phyloP scores from a whole-genome alignment of 768 basidiomycete genomes.

The Calocera viscosa region DNA sequence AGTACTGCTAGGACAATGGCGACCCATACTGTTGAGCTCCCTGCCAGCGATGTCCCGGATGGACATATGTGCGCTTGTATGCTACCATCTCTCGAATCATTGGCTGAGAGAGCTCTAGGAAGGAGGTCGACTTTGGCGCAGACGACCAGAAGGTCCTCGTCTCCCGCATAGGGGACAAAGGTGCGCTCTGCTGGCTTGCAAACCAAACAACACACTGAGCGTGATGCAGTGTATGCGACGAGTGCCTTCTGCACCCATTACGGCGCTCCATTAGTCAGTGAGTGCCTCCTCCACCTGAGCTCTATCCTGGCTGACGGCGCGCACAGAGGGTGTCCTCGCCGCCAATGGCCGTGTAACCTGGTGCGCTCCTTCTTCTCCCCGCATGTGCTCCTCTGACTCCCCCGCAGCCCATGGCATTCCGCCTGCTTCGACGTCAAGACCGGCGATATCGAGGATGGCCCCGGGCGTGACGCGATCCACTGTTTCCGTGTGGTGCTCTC shows the following conservation, averaged over 20 bases:
- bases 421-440: conserved; percentile 82
- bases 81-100: neutral
- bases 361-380: conserved; percentile 6
- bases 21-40: neutral
- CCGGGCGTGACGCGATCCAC: conserved; percentile 67
- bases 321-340: conserved; percentile 54
- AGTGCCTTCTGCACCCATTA: conserved; percentile 85
- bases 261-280: conserved; percentile 65
- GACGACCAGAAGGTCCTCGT: conserved; percentile 61
- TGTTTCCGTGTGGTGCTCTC: conserved; percentile 53
- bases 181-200: conserved; percentile 29
- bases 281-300: conserved; percentile 11
- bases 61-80: conserved; percentile 45
- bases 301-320: neutral
- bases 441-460: conserved; percentile 85
- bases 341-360: conserved; percentile 71
- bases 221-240: conserved; percentile 37
- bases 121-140: conserved; percentile 59
- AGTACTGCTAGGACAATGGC: neutral
- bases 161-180: conserved; percentile 58
- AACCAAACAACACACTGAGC: neutral
- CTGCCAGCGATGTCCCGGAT: conserved; percentile 39
- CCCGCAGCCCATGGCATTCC: conserved; percentile 21
- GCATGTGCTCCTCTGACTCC: conserved; percentile 25
- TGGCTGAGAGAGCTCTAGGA: conserved; percentile 38